A percentile compares a stretch with the other conserved stretches of the same genome.
Evolutionary conservation across 495 filamentous ascomycete genomes (phyloP).

Genomic region (Penicillium crystallinum): DNA sequence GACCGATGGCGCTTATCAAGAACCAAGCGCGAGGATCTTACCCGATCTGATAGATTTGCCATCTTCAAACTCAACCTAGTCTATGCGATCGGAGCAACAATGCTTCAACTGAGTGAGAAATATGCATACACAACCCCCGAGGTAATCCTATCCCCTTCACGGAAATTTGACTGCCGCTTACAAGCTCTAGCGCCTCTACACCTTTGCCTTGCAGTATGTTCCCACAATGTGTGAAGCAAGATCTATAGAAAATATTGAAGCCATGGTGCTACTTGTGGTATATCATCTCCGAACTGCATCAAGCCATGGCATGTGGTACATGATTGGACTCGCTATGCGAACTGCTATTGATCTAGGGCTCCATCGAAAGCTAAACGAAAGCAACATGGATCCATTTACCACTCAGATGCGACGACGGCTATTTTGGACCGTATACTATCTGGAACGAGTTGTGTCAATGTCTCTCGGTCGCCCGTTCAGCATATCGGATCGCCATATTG

Average conservation of each 20-base stretch:
- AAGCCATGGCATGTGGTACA: slow-evolving; percentile 53
- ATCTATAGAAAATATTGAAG: slow-evolving; percentile 50
- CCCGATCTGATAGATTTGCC: slow-evolving; percentile 39
- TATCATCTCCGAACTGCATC: slow-evolving; percentile 49
- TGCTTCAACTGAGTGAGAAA: slow-evolving; percentile 44
- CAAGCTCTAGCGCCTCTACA: slow-evolving; percentile 38
- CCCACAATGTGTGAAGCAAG: slow-evolving; percentile 47
- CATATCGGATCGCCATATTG: slow-evolving; percentile 49
- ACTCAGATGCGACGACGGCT: slow-evolving; percentile 46
- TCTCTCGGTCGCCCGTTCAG: slow-evolving; percentile 49
- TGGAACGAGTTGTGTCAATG: slow-evolving; percentile 47
- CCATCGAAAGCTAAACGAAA: slow-evolving; percentile 46
- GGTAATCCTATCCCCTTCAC: slow-evolving; percentile 13
- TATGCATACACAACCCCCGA: slow-evolving; percentile 43
- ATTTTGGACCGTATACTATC: slow-evolving; percentile 52
- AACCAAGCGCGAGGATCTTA: slow-evolving; percentile 36
- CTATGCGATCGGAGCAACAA: slow-evolving; percentile 49
- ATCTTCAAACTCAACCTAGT: slow-evolving; percentile 50
- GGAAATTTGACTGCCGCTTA: neutral
- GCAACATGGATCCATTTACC: slow-evolving; percentile 41
- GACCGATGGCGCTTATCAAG: slow-evolving; percentile 40
- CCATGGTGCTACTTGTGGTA: slow-evolving; percentile 51
- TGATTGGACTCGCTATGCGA: slow-evolving; percentile 52
- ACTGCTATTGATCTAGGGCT: slow-evolving; percentile 51
- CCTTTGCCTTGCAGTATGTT: slow-evolving; percentile 45